These are phyloP conservation scores for Canavalia gladiata DNA, from an alignment of 306 rosid genomes.

Conservation along the genomic window DNA sequence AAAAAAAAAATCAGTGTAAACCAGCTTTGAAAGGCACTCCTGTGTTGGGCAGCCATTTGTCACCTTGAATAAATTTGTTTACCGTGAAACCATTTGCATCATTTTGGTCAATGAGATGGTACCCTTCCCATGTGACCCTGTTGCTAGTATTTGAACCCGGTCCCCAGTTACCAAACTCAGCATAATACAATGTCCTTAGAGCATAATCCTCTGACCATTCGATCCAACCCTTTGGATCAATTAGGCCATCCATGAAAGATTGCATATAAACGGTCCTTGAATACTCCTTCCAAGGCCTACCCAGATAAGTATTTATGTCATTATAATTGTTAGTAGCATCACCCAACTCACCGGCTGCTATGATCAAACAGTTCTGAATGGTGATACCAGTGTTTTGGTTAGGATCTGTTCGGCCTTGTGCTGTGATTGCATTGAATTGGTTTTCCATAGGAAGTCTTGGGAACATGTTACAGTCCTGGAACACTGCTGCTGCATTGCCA, in stretches of 20 bases:
- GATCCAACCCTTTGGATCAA: slow-evolving; percentile 69
- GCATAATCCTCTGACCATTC: slow-evolving; percentile 65
- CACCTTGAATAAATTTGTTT: slow-evolving; percentile 56
- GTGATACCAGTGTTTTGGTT: slow-evolving; percentile 69
- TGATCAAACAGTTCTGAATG: slow-evolving; percentile 54
- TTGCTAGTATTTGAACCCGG: slow-evolving; percentile 55
- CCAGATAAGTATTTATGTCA: slow-evolving; percentile 52
- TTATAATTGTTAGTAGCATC: slow-evolving; percentile 14
- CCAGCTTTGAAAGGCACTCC: slow-evolving; percentile 60
- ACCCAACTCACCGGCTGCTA: slow-evolving; percentile 50
- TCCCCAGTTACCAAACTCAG: slow-evolving; percentile 62
- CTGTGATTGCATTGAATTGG: slow-evolving; percentile 67
- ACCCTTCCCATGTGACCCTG: slow-evolving; percentile 65
- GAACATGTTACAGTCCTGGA: slow-evolving; percentile 61
- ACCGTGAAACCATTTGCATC: slow-evolving; percentile 54
- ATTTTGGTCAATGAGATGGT: slow-evolving; percentile 41
- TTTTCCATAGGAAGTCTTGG: slow-evolving; percentile 55
- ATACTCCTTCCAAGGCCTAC: slow-evolving; percentile 72
- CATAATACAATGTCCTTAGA: slow-evolving; percentile 63
- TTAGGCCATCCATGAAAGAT: slow-evolving; percentile 56
- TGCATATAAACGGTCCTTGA: slow-evolving; percentile 65
- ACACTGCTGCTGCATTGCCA: slow-evolving; percentile 64
- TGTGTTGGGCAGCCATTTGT: slow-evolving; percentile 60
- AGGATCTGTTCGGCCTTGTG: slow-evolving; percentile 65
- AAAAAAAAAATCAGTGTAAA: slow-evolving; percentile 34